phyloP scores from a whole-genome alignment of 2,329 filamentous ascomycete species.

The Hysterium pulicare region DNA sequence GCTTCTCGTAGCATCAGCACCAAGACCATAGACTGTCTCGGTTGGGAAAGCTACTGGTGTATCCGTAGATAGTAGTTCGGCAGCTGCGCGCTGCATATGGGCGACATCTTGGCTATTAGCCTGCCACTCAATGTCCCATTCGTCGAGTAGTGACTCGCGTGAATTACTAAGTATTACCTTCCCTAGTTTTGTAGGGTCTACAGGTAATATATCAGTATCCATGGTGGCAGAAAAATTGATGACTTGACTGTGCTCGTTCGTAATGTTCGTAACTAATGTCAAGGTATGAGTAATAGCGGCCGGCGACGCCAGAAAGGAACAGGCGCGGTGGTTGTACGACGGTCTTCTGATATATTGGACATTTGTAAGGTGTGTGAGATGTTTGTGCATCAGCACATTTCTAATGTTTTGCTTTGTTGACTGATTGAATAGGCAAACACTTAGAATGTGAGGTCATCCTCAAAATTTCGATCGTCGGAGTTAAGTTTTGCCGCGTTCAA shows the following conservation, averaged over 20 bases:
- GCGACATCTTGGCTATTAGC: constrained; percentile 43
- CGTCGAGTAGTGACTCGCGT: constrained; percentile 11
- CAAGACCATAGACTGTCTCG: constrained; percentile 94
- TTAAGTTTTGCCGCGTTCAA: too few species aligned
- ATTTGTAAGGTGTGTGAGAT: neutral
- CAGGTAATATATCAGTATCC: constrained; percentile 1
- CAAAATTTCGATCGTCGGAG: too few species aligned
- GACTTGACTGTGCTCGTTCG: neutral
- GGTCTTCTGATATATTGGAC: neutral
- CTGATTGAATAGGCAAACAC: too few species aligned
- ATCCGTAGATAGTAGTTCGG: constrained; percentile 61
- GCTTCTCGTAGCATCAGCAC: constrained; percentile 89
- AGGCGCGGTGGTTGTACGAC: neutral
- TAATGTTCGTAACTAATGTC: neutral
- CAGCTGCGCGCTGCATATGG: constrained; percentile 62
- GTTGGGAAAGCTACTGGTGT: constrained; percentile 92
- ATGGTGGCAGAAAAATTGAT: neutral
- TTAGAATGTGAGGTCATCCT: too few species aligned
- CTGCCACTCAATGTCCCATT: constrained; percentile 32
- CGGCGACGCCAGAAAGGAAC: neutral
- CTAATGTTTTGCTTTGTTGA: too few species aligned
- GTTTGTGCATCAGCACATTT: constrained; percentile 1
- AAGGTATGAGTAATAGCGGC: neutral
- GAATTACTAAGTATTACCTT: neutral
- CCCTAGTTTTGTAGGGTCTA: constrained; percentile 1